These are phyloP conservation scores for Aspergillus heteromorphus DNA, from an alignment of 495 filamentous ascomycete genomes.

Conservation along the genomic window DNA sequence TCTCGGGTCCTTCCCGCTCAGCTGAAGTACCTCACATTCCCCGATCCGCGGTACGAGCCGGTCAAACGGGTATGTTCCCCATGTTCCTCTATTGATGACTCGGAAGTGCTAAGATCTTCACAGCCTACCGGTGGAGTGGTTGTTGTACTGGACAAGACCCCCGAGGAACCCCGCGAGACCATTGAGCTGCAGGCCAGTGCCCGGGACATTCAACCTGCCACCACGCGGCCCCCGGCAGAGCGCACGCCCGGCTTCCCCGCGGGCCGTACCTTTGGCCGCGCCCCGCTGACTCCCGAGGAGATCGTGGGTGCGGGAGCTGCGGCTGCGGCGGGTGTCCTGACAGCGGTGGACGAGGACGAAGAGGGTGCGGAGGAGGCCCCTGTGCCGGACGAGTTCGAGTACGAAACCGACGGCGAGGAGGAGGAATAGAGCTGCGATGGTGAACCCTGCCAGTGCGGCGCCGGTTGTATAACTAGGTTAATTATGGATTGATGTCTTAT, in stretches of 20 bases:
- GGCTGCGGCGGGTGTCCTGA: slow-evolving; percentile 74
- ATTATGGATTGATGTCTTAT: slow-evolving; percentile 27
- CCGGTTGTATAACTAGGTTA: slow-evolving; percentile 47
- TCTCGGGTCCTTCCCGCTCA: slow-evolving; percentile 88
- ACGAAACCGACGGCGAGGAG: slow-evolving; percentile 69
- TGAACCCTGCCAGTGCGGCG: slow-evolving; percentile 15
- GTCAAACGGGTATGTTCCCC: slow-evolving; percentile 77
- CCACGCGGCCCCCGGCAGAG: slow-evolving; percentile 26
- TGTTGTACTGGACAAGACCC: slow-evolving; percentile 78
- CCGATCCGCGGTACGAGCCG: slow-evolving; percentile 79
- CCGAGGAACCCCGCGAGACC: slow-evolving; percentile 68
- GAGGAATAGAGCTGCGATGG: slow-evolving; percentile 44
- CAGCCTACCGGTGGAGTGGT: slow-evolving; percentile 93
- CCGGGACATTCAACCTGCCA: neutral
- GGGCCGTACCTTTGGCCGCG: slow-evolving; percentile 31
- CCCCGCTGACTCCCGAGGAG: slow-evolving; percentile 19
- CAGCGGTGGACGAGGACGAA: slow-evolving; percentile 79
- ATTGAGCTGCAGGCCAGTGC: slow-evolving; percentile 70
- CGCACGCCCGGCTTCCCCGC: slow-evolving; percentile 34
- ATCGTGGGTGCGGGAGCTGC: slow-evolving; percentile 50
- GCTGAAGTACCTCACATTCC: slow-evolving; percentile 90
- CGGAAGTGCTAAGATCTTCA: too few species aligned
- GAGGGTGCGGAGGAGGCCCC: slow-evolving; percentile 77
- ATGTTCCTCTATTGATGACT: slow-evolving; percentile 32
- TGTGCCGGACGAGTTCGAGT: slow-evolving; percentile 77